Evolutionary conservation across 257 asterid genomes (phyloP), one percentile per base, ranked within the genome.

Genomic region (Primulina eburnea): DNA sequence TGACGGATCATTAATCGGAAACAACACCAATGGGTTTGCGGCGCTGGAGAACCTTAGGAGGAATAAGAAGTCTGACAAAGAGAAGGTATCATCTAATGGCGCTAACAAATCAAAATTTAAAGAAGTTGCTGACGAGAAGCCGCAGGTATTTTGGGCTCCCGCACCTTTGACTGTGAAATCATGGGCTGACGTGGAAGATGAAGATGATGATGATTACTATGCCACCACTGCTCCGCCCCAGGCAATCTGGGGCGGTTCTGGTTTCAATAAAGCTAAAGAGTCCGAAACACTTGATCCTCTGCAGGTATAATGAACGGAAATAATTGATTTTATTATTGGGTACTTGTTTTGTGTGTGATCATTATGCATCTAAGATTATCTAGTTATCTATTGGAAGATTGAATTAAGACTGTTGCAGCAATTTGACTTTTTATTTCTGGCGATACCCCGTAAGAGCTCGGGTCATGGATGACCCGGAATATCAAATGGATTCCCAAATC

Each of bases 151-250:
- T 77, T 92, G 97, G 98, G 92, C 97, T 12, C 98, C 97, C 1
- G 90, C 98, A 5, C 98, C 98, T 33, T 67, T 92, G 80, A 87
- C 91, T 0, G 81, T 70, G 14, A 92, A 88, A 83, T 88, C 96
- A 0, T 92, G 98, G 98, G 98, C 97, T 2, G 98, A 92, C 87
- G 96, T 90, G 14, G 98, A 92, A 34, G 98, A 92, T 26, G 98
- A 92, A 70, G 97, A 90, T 69, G 98, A 92, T 57, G 98, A 90
- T 63, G 97, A 92, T 81, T 92, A 92, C 79, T 92, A 83, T 33
- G 97, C 97, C 33, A 92, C 97, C 64, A 83, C 90, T 12, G 97
- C 97, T 12, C 96, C 97, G 17, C 98, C 97, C 9, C 82, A 71
- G 79, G 77, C 95, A 0, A 80, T 84, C 37, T 90, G 95, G 97